Conservation (phyloP, 352 stramenopile species). For the Pythium myriotylum region DNA sequence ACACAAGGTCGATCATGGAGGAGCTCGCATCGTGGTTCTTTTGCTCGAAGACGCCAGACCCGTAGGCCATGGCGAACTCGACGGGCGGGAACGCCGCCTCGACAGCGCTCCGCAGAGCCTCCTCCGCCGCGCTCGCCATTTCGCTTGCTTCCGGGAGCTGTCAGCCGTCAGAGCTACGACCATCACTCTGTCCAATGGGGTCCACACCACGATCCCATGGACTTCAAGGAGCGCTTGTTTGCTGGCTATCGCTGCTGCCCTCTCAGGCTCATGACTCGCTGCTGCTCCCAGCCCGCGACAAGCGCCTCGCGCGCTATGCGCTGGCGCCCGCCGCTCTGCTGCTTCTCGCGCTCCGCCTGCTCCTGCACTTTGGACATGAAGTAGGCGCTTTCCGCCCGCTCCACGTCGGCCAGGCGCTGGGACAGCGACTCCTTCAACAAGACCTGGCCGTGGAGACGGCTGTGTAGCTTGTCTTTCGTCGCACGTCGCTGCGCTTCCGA, state of each 20-base stretch:
- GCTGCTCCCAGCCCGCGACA: conserved; percentile 47
- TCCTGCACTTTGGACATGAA: conserved; percentile 50
- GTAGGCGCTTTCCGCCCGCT: conserved; percentile 61
- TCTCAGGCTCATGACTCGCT: conserved; percentile 33
- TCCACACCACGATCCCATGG: neutral
- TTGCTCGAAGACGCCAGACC: conserved; percentile 82
- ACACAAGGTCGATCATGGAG: conserved; percentile 89
- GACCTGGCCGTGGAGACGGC: conserved; percentile 51
- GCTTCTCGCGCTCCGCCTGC: conserved; percentile 37
- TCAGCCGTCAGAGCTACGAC: neutral
- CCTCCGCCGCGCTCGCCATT: conserved; percentile 14
- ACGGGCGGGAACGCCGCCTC: conserved; percentile 69
- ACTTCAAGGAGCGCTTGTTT: neutral
- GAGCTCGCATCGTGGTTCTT: conserved; percentile 71
- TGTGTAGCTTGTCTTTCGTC: conserved; percentile 48
- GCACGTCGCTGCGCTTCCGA: conserved; percentile 31
- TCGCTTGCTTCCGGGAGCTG: neutral
- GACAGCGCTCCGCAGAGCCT: conserved; percentile 53
- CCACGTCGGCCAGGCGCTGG: conserved; percentile 39
- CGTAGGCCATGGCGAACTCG: conserved; percentile 85
- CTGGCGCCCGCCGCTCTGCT: conserved; percentile 31
- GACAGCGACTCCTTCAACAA: conserved; percentile 41
- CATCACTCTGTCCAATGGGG: conserved; percentile 9
- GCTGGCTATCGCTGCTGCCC: conserved; percentile 6
- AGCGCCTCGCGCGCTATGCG: conserved; percentile 41